Evolutionary conservation across 345 rosid species (phyloP), one percentile per base, ranked within the genome.

Genomic region (Pugionium cornutum): DNA sequence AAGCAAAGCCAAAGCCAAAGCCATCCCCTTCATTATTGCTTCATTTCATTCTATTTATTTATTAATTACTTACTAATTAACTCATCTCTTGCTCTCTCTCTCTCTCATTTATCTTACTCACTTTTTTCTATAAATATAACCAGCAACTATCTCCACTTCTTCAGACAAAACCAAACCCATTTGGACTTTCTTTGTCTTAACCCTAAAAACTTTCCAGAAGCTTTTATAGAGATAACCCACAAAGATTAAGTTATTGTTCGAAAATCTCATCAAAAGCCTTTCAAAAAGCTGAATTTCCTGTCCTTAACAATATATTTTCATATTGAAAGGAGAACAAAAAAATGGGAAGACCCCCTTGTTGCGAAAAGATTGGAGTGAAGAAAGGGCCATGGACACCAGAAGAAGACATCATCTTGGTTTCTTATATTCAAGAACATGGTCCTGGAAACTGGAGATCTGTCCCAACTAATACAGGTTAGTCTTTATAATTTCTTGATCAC

Each of bases 301-400:
- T 8, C 11, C 40, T 53, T 33, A 48, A 18, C 39, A 64, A 18
- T 10, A 31, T 41, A 32, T 42, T 36, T 56, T 40, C 59, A 57
- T 43, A 58, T 27, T 28, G 58, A 54, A 35, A 43, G 46, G 25
- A 43, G 36, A 27, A 6, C 18, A 35, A 30, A 26, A 44, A 30
- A 10, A 91, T 94, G 99, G 99, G 96, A 35, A 86, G 99, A 75
- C 96, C 96, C 66, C 99, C 99, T 50, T 94, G 95, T 71, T 90
- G 99, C 69, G 96, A 94, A 26, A 94, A 86, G 80, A 70, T 75
- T 37, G 95, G 96, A 31, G 86, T 94, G 73, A 94, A 90, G 83
- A 94, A 94, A 84, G 99, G 99, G 25, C 97, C 97, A 27, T 94
- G 99, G 99, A 94, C 99, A 27, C 99, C 99, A 2, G 99, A 94